phyloP scores from a whole-genome alignment of 2,329 filamentous ascomycete species.

The Amylocarpus encephaloides region DNA sequence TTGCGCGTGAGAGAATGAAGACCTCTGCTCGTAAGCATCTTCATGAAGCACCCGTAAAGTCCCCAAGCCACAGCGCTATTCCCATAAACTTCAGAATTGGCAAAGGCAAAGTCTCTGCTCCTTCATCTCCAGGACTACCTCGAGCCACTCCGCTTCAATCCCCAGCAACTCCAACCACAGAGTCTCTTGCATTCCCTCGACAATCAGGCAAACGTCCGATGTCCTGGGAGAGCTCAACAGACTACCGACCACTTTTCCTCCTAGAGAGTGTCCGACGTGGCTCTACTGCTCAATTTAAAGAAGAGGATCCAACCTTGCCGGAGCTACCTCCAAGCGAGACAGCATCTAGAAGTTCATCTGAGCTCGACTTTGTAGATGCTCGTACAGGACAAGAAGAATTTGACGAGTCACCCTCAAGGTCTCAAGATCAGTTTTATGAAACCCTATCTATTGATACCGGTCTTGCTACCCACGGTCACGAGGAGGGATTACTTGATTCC shows the following conservation, averaged over 20 bases:
- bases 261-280: conserved; percentile 48
- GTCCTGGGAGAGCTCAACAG: conserved; percentile 58
- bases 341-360: conserved; percentile 41
- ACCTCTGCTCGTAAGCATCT: conserved; percentile 20
- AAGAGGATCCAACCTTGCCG: conserved; percentile 36
- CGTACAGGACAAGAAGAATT: conserved; percentile 12
- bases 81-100: conserved; percentile 49
- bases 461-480: conserved; percentile 27
- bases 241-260: conserved; percentile 77
- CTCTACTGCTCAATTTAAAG: conserved; percentile 16
- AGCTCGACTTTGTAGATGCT: conserved; percentile 34
- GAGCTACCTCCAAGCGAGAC: conserved; percentile 45
- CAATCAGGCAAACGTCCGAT: conserved; percentile 42
- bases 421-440: conserved; percentile 9
- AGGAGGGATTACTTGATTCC: conserved; percentile 50
- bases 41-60: conserved; percentile 28
- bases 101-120: conserved; percentile 33
- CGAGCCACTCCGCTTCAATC: conserved; percentile 37
- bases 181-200: conserved; percentile 32
- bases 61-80: conserved; percentile 45
- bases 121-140: conserved; percentile 38
- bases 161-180: conserved; percentile 29
- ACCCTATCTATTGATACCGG: conserved; percentile 39
- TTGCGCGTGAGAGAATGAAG: conserved; percentile 19
- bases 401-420: background rate